A percentile compares a stretch with the other conserved stretches of the same genome.
These are phyloP conservation scores for Obelidium mucronatum DNA, from an alignment of 192 early-diverging fungal genomes.

Conservation along the genomic window DNA sequence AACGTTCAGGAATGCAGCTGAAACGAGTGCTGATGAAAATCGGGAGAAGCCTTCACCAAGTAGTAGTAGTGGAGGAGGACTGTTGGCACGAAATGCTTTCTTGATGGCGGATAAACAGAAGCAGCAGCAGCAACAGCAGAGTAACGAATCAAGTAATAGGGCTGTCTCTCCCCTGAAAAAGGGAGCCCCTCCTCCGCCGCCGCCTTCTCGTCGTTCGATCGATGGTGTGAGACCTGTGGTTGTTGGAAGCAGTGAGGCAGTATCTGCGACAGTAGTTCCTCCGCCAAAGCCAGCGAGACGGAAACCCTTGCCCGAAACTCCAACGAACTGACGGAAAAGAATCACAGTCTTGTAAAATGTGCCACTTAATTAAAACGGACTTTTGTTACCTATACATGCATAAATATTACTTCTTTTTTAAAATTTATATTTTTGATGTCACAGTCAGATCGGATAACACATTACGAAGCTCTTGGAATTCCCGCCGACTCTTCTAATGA, in stretches of 20 bases:
- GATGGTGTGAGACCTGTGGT: neutral
- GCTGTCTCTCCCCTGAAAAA: neutral
- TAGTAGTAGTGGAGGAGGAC: neutral
- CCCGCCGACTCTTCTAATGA: neutral
- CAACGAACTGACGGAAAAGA: too few relatives aligned
- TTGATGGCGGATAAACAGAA: constrained; percentile 9
- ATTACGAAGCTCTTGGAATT: constrained; percentile 8
- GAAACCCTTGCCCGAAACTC: neutral
- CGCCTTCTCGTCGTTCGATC: neutral
- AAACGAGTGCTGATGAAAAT: too few relatives aligned
- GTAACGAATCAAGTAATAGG: too few relatives aligned
- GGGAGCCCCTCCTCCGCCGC: constrained; percentile 1
- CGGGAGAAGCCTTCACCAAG: too few relatives aligned
- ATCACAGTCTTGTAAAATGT: too few relatives aligned
- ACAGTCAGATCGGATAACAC: constrained; percentile 12
- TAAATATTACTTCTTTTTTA: too few relatives aligned
- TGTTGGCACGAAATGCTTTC: neutral
- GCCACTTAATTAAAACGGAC: too few relatives aligned
- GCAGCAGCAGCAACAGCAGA: too few relatives aligned
- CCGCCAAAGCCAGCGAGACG: constrained; percentile 2
- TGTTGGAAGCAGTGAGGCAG: neutral
- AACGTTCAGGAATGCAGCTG: too few relatives aligned
- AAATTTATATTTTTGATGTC: too few relatives aligned
- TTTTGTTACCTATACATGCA: too few relatives aligned
- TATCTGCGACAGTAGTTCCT: neutral